These are phyloP conservation scores for Trichosporon asahii DNA, from an alignment of 1,284 basidiomycete species.

Conservation along the genomic window DNA sequence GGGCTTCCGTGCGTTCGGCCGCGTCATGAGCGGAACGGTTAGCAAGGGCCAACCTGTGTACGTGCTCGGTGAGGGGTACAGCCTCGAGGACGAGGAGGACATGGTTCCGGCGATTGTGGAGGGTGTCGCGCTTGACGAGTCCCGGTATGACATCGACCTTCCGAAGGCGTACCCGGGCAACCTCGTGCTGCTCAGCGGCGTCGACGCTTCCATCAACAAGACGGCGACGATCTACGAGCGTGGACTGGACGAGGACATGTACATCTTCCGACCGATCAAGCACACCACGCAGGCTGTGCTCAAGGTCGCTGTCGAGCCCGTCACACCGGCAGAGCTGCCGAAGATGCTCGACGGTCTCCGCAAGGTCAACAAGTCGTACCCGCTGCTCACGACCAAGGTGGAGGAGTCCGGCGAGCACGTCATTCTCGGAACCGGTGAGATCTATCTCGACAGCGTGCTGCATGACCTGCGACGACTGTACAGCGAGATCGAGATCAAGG, in stretches of 20 bases:
- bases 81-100: conserved; percentile 97
- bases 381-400: conserved; percentile 88
- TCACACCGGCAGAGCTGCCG: conserved; percentile 93
- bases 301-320: conserved; percentile 97
- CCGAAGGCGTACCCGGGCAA: conserved; percentile 89
- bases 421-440: conserved; percentile 91
- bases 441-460: conserved; percentile 95
- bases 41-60: conserved; percentile 79
- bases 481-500: conserved; percentile 98
- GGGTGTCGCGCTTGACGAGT: conserved; percentile 83
- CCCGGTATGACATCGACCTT: conserved; percentile 84
- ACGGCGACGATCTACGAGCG: conserved; percentile 80
- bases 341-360: conserved; percentile 97
- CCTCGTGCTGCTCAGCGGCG: conserved; percentile 84
- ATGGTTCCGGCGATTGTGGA: conserved; percentile 86
- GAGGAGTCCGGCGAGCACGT: conserved; percentile 99
- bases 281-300: conserved; percentile 97
- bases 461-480: conserved; percentile 91
- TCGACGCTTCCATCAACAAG: conserved; percentile 92
- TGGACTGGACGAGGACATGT: conserved; percentile 70
- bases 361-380: conserved; percentile 97
- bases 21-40: conserved; percentile 88
- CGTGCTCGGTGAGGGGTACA: conserved; percentile 96
- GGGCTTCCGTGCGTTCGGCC: conserved; percentile 91
- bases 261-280: conserved; percentile 92